Percentiles rank a stretch among this genome's conserved stretches.
Conservation (phyloP, 768 basidiomycete genomes). For the Boletus sensibilis region DNA sequence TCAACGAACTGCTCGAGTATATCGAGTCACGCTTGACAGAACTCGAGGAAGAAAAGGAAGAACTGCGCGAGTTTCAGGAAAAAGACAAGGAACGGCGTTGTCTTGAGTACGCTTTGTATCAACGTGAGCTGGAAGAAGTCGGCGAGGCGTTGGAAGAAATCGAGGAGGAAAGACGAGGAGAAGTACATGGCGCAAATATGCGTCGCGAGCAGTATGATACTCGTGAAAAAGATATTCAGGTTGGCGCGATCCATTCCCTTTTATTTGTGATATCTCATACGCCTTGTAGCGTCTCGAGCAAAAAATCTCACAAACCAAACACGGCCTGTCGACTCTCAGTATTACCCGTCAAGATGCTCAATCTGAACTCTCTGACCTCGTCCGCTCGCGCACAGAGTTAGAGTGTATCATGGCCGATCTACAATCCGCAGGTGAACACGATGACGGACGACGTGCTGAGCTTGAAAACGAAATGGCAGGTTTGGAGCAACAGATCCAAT, state of each 20-base stretch:
- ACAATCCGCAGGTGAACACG: conserved; percentile 58
- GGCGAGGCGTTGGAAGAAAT: conserved; percentile 82
- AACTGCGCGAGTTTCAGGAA: conserved; percentile 93
- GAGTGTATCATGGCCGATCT: conserved; percentile 83
- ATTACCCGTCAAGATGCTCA: conserved; percentile 75
- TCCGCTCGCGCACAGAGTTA: conserved; percentile 81
- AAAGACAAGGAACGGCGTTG: conserved; percentile 94
- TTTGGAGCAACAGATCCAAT: conserved; percentile 58
- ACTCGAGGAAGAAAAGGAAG: conserved; percentile 97
- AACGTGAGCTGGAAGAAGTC: conserved; percentile 88
- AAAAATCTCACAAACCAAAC: conserved; percentile 66
- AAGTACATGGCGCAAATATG: conserved; percentile 82
- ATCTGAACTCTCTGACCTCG: conserved; percentile 81
- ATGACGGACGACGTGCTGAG: conserved; percentile 60
- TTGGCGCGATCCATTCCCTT: conserved; percentile 30
- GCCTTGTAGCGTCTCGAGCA: conserved; percentile 66
- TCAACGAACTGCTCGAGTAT: conserved; percentile 83
- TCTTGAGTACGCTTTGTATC: conserved; percentile 92
- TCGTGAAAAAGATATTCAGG: conserved; percentile 84
- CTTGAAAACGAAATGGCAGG: conserved; percentile 63
- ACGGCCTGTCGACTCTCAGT: conserved; percentile 65
- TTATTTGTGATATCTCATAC: background rate
- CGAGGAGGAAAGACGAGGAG: conserved; percentile 75
- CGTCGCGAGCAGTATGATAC: conserved; percentile 78
- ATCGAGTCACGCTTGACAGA: conserved; percentile 89